A percentile compares a stretch with the other conserved stretches of the same genome.
Evolutionary conservation across 768 basidiomycete species (phyloP).

Genomic region (Dioszegia aurantiaca): DNA sequence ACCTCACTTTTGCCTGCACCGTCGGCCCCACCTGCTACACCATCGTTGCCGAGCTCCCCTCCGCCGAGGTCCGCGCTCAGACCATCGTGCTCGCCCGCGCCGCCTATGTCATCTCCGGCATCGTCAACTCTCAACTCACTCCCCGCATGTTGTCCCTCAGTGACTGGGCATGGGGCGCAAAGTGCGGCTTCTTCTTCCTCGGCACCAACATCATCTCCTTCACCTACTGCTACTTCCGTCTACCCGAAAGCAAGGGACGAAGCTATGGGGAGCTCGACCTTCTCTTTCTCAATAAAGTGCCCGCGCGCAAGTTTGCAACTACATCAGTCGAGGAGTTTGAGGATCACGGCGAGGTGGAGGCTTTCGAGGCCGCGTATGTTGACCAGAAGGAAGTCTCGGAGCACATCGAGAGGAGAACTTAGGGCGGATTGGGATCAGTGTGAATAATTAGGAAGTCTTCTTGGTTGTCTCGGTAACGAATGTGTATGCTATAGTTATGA

Average conservation of each 20-base stretch:
- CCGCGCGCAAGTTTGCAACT: constrained; percentile 1
- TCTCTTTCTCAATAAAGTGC: constrained; percentile 12
- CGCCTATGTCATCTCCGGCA: constrained; percentile 24
- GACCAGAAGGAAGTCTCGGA: not conserved
- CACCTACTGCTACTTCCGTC: constrained; percentile 19
- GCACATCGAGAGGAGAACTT: constrained; percentile 7
- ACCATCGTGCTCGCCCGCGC: constrained; percentile 30
- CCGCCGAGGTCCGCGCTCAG: constrained; percentile 22
- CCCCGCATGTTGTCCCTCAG: constrained; percentile 24
- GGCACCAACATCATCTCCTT: constrained; percentile 14
- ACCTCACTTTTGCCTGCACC: constrained; percentile 14
- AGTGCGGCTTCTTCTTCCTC: constrained; percentile 23
- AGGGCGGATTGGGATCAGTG: too few species aligned
- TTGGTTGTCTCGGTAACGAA: too few species aligned
- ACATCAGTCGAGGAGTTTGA: constrained; percentile 6
- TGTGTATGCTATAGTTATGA: too few species aligned
- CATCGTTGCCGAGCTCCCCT: constrained; percentile 31
- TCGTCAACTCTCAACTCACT: constrained; percentile 23
- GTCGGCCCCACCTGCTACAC: constrained; percentile 26
- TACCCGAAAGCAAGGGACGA: constrained; percentile 22
- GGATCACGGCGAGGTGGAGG: constrained; percentile 1
- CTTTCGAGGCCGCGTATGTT: not conserved
- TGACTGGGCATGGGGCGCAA: constrained; percentile 34
- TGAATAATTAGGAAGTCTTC: too few species aligned
- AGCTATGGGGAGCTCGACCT: constrained; percentile 16